A percentile compares a stretch with the other conserved stretches of the same genome.
Evolutionary conservation across 192 early-diverging fungal species (phyloP).

Genomic region (Rhizophlyctis rosea): DNA sequence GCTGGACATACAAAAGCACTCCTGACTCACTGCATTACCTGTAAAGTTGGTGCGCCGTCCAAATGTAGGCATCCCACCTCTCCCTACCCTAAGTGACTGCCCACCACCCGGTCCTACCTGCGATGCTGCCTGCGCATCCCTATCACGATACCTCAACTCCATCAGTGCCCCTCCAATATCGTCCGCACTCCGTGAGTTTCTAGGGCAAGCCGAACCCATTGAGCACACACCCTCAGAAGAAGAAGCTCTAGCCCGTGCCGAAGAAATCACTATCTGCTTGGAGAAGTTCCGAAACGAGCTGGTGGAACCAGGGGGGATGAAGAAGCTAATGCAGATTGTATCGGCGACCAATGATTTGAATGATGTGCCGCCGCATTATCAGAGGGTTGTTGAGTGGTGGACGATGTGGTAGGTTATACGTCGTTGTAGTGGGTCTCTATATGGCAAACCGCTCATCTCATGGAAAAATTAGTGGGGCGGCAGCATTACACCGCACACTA

Average conservation of each 20-base stretch:
- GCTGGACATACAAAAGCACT: background rate
- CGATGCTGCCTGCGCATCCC: background rate
- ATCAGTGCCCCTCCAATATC: conserved; percentile 9
- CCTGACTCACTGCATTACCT: background rate
- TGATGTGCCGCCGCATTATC: conserved; percentile 25
- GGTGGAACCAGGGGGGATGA: conserved; percentile 14
- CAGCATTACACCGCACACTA: conserved; percentile 22
- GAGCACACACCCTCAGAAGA: background rate
- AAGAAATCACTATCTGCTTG: conserved; percentile 11
- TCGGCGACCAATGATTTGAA: conserved; percentile 9
- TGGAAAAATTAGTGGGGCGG: conserved; percentile 16
- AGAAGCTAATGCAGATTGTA: background rate
- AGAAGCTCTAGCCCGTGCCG: conserved; percentile 13
- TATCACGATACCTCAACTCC: conserved; percentile 6
- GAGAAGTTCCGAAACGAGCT: conserved; percentile 11
- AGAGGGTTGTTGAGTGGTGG: conserved; percentile 25
- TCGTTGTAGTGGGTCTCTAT: too few species aligned
- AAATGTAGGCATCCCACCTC: conserved; percentile 17
- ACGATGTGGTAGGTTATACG: conserved; percentile 16
- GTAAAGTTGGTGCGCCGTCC: conserved; percentile 18
- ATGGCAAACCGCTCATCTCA: too few species aligned
- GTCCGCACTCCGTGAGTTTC: conserved; percentile 26
- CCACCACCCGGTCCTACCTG: background rate
- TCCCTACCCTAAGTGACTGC: conserved; percentile 8
- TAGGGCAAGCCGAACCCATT: conserved; percentile 20